phyloP scores from a whole-genome alignment of 164 flowering plant species.

The Hamamelis virginiana region DNA sequence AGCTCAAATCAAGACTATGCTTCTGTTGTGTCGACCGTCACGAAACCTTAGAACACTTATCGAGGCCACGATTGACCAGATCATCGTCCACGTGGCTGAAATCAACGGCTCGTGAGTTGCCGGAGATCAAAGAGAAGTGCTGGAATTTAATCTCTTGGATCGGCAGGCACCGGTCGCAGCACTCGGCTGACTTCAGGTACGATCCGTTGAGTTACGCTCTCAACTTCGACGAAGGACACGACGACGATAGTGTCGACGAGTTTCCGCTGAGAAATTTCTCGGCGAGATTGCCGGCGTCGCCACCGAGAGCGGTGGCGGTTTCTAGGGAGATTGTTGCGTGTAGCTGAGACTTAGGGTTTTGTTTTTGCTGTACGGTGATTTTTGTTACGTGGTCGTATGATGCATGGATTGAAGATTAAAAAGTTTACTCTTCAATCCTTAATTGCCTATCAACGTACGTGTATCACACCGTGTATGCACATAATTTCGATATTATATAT shows the following conservation, averaged over 20 bases:
- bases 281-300: constrained; percentile 33
- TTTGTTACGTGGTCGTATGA: neutral
- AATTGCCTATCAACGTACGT: neutral
- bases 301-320: constrained; percentile 9
- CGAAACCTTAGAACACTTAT: neutral
- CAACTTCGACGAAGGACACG: constrained; percentile 49
- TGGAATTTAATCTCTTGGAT: constrained; percentile 28
- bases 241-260: constrained; percentile 24
- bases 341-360: constrained; percentile 12
- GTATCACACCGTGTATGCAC: too few relatives aligned
- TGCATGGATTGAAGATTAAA: neutral
- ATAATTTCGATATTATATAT: too few relatives aligned
- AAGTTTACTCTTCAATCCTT: neutral
- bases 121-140: constrained; percentile 35
- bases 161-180: constrained; percentile 22
- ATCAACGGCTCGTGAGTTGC: constrained; percentile 30
- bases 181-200: constrained; percentile 47
- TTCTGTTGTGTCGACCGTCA: constrained; percentile 29
- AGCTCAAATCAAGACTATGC: constrained; percentile 19
- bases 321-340: constrained; percentile 12
- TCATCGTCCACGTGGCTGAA: constrained; percentile 30
- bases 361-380: neutral
- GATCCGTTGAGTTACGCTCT: constrained; percentile 60
- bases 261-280: constrained; percentile 31
- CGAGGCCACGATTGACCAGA: constrained; percentile 17